Percentiles rank a stretch among this genome's conserved stretches.
Conservation (phyloP, 1,139 yeast species). For the Debaryomyces udenii region DNA sequence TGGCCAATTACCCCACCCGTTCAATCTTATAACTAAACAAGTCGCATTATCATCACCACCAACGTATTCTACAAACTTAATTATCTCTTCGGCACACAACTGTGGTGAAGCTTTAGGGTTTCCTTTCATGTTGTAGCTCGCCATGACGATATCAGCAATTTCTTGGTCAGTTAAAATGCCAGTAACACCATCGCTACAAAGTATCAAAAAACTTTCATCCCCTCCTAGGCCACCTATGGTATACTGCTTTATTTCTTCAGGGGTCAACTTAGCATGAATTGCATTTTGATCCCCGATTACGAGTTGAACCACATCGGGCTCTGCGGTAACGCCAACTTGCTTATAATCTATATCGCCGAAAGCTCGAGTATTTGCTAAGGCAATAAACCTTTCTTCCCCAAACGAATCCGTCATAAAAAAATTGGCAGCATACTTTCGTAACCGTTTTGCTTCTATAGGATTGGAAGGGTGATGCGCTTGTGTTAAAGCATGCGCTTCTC, state of each 20-base stretch:
- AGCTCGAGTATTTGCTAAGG: conserved; percentile 88
- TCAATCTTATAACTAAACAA: conserved; percentile 73
- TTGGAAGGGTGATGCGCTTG: conserved; percentile 86
- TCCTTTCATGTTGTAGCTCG: conserved; percentile 69
- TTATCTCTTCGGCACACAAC: conserved; percentile 80
- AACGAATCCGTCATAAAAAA: conserved; percentile 86
- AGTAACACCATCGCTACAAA: conserved; percentile 88
- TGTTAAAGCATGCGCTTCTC: conserved; percentile 79
- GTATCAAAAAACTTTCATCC: conserved; percentile 76
- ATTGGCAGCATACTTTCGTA: conserved; percentile 70
- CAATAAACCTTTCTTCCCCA: conserved; percentile 86
- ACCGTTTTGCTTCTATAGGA: conserved; percentile 72
- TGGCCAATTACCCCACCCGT: conserved; percentile 97
- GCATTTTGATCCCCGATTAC: conserved; percentile 56
- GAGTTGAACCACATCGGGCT: conserved; percentile 80
- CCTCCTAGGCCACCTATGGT: conserved; percentile 66
- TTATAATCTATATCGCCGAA: conserved; percentile 89
- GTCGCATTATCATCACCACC: conserved; percentile 97
- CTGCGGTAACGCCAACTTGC: conserved; percentile 84
- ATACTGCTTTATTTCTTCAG: conserved; percentile 42
- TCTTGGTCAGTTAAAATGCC: conserved; percentile 86
- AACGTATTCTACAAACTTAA: conserved; percentile 78
- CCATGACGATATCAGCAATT: conserved; percentile 79
- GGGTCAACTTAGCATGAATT: conserved; percentile 35
- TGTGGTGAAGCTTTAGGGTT: conserved; percentile 79